Evolutionary conservation across 2,329 filamentous ascomycete genomes (phyloP).

Genomic region (Alternaria sp.): DNA sequence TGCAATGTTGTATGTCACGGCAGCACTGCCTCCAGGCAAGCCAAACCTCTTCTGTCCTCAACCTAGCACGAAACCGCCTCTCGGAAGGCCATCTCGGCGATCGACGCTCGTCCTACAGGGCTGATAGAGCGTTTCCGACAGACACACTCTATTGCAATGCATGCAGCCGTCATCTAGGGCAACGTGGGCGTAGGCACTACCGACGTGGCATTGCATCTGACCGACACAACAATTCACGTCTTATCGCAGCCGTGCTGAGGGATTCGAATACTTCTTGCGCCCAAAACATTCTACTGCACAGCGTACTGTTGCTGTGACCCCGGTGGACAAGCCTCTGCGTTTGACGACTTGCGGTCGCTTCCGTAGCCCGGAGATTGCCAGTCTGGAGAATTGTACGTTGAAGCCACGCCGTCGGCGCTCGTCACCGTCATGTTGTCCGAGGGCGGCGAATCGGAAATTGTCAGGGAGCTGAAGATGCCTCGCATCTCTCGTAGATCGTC

Average conservation of each 20-base stretch:
- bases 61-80: conserved; percentile 34
- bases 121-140: conserved; percentile 30
- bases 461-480: conserved; percentile 64
- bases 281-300: conserved; percentile 15
- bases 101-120: conserved; percentile 12
- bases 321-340: conserved; percentile 19
- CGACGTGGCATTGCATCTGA: conserved; percentile 14
- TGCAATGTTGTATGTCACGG: conserved; percentile 1
- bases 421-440: conserved; percentile 37
- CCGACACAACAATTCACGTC: neutral
- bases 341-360: conserved; percentile 29
- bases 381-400: conserved; percentile 29
- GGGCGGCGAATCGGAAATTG: conserved; percentile 43
- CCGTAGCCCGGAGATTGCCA: conserved; percentile 26
- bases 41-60: conserved; percentile 26
- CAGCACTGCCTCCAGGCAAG: neutral
- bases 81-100: conserved; percentile 15
- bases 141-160: conserved; percentile 9
- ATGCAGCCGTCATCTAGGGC: conserved; percentile 10
- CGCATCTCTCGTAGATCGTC: conserved; percentile 77
- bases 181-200: conserved; percentile 1
- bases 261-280: neutral
- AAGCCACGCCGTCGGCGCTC: conserved; percentile 30
- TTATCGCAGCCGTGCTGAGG: neutral
- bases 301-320: conserved; percentile 15